Percentiles rank a stretch among this genome's conserved stretches.
These are phyloP conservation scores for Castanea sativa DNA, from an alignment of 306 rosid genomes.

Conservation along the genomic window DNA sequence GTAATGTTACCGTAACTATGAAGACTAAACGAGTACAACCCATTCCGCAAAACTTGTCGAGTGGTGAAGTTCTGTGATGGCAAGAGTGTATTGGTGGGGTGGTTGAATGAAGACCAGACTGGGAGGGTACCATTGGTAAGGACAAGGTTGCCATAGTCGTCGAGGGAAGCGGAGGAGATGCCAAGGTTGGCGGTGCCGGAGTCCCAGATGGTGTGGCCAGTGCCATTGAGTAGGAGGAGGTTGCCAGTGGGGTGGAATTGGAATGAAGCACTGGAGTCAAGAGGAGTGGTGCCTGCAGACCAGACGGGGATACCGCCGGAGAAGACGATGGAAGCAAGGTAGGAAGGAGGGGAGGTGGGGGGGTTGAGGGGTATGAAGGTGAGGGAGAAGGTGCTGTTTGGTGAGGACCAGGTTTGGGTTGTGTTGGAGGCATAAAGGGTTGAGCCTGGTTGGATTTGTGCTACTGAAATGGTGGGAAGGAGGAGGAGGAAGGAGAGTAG, in stretches of 20 bases:
- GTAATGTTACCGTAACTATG: slow-evolving; percentile 41
- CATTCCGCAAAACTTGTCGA: slow-evolving; percentile 43
- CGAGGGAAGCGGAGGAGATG: slow-evolving; percentile 48
- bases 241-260: slow-evolving; percentile 46
- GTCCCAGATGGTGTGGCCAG: slow-evolving; percentile 55
- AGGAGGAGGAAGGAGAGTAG: slow-evolving; percentile 17
- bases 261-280: slow-evolving; percentile 52
- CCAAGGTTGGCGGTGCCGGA: slow-evolving; percentile 50
- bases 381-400: slow-evolving; percentile 36
- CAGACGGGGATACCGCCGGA: slow-evolving; percentile 57
- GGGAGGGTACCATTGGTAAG: slow-evolving; percentile 29
- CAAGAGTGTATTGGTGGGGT: slow-evolving; percentile 62
- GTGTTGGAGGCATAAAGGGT: slow-evolving; percentile 50
- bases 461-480: neutral
- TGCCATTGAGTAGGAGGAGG: slow-evolving; percentile 60
- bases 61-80: slow-evolving; percentile 55
- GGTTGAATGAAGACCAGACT: slow-evolving; percentile 67
- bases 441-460: slow-evolving; percentile 34
- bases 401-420: slow-evolving; percentile 47
- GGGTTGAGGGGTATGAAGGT: slow-evolving; percentile 44
- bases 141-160: slow-evolving; percentile 47
- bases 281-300: slow-evolving; percentile 47
- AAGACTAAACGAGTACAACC: slow-evolving; percentile 47
- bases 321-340: slow-evolving; percentile 48
- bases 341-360: slow-evolving; percentile 47